Conservation (phyloP, 139 green algal genomes). For the Chlorella sorokiniana region DNA sequence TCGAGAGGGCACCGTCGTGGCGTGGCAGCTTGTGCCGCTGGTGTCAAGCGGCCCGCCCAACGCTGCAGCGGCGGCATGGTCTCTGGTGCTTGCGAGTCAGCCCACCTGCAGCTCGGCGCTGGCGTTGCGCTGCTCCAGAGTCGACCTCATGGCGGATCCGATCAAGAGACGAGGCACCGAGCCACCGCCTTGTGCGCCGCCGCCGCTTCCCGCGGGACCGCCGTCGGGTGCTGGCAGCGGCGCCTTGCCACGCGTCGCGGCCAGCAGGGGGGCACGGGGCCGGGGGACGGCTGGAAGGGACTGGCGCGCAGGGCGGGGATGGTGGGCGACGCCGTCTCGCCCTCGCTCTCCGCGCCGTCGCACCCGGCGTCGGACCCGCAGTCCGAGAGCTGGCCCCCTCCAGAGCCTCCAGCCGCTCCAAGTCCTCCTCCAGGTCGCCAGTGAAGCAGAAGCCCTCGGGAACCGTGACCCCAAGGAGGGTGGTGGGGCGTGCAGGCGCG, state of each 20-base stretch:
- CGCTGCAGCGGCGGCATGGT: neutral
- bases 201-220: neutral
- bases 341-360: neutral
- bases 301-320: slow-evolving; percentile 27
- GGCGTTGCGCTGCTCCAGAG: slow-evolving; percentile 31
- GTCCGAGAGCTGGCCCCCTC: slow-evolving; percentile 38
- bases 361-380: neutral
- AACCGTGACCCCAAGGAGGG: neutral
- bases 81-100: neutral
- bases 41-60: neutral
- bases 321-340: slow-evolving; percentile 28
- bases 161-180: slow-evolving; percentile 25
- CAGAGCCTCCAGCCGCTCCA: slow-evolving; percentile 60
- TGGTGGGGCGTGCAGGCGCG: neutral
- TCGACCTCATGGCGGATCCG: slow-evolving; percentile 25
- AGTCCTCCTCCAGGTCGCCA: slow-evolving; percentile 74
- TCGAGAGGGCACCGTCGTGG: neutral
- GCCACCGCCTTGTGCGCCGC: neutral
- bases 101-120: slow-evolving; percentile 34
- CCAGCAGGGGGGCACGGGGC: neutral
- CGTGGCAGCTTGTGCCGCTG: neutral
- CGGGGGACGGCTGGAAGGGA: neutral
- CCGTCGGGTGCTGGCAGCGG: neutral
- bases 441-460: slow-evolving; percentile 53
- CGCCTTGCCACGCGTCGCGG: neutral